phyloP scores from a whole-genome alignment of 2,329 filamentous ascomycete species.

The Drechslerella dactyloides region DNA sequence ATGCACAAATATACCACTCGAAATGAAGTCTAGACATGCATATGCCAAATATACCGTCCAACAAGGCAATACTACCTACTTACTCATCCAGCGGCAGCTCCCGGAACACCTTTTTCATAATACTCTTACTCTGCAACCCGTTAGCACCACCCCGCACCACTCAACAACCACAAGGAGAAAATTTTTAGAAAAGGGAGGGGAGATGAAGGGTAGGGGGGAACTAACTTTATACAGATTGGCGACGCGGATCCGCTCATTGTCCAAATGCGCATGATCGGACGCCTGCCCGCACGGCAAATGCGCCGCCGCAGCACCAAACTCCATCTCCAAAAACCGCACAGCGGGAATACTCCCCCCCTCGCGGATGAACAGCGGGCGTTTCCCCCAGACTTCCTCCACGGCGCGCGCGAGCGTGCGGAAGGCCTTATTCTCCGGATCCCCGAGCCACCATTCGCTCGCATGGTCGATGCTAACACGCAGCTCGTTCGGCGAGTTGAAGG shows the following conservation, averaged over 20 bases:
- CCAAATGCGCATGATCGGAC: conserved; percentile 89
- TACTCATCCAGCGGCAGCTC: conserved; percentile 62
- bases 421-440: conserved; percentile 86
- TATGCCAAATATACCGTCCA: conserved; percentile 1
- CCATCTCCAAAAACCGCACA: conserved; percentile 92
- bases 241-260: conserved; percentile 90
- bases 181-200: neutral
- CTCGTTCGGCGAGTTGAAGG: conserved; percentile 79
- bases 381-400: conserved; percentile 79
- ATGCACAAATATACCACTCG: conserved; percentile 8
- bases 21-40: neutral
- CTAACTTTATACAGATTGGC: conserved; percentile 77
- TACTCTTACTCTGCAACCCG: conserved; percentile 71
- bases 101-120: conserved; percentile 84
- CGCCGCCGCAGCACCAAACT: conserved; percentile 86
- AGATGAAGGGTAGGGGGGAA: neutral
- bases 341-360: conserved; percentile 95
- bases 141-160: conserved; percentile 4
- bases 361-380: conserved; percentile 84
- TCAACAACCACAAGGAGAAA: neutral
- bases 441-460: conserved; percentile 93
- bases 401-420: conserved; percentile 87
- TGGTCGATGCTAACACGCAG: conserved; percentile 86
- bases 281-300: conserved; percentile 94
- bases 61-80: conserved; percentile 13